Percentiles rank a stretch among this genome's conserved stretches.
phyloP scores from a whole-genome alignment of 345 rosid species.

The Brassica carinata region DNA sequence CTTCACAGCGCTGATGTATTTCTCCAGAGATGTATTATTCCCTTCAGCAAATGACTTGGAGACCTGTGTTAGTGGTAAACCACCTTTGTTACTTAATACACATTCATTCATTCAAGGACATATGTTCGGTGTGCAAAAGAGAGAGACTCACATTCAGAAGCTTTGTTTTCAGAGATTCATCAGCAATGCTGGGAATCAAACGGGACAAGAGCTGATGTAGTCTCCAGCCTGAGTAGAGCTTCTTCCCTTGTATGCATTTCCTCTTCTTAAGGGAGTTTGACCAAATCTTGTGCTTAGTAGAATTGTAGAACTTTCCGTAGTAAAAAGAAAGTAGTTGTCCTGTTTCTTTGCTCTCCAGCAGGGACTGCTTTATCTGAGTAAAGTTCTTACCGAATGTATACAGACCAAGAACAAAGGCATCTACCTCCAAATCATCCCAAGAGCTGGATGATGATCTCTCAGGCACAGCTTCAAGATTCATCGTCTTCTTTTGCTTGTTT shows the following conservation, averaged over 20 bases:
- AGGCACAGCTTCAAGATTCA: slow-evolving; percentile 43
- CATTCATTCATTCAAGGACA: neutral
- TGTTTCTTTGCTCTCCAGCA: slow-evolving; percentile 49
- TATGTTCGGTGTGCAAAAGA: neutral
- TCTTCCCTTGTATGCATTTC: slow-evolving; percentile 51
- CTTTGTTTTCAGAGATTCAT: slow-evolving; percentile 33
- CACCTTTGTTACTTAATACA: neutral
- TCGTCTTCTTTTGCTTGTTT: slow-evolving; percentile 23
- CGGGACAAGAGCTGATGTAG: slow-evolving; percentile 60
- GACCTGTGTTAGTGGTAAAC: slow-evolving; percentile 49
- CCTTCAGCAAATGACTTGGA: slow-evolving; percentile 60
- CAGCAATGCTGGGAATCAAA: slow-evolving; percentile 46
- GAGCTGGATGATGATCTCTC: slow-evolving; percentile 20
- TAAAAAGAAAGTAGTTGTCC: slow-evolving; percentile 58
- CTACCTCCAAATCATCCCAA: slow-evolving; percentile 54
- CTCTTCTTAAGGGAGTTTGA: slow-evolving; percentile 44
- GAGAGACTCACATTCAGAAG: slow-evolving; percentile 36
- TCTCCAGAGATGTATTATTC: slow-evolving; percentile 49
- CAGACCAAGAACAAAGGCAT: slow-evolving; percentile 57
- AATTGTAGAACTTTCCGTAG: slow-evolving; percentile 59
- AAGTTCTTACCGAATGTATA: slow-evolving; percentile 60
- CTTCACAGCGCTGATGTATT: slow-evolving; percentile 47
- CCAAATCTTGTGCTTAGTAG: slow-evolving; percentile 53
- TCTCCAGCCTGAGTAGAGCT: slow-evolving; percentile 67
- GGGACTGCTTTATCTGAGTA: slow-evolving; percentile 43